Base-by-base conservation (phyloP, 495 filamentous ascomycete species). In the Symbiotaphrina buchneri region DNA sequence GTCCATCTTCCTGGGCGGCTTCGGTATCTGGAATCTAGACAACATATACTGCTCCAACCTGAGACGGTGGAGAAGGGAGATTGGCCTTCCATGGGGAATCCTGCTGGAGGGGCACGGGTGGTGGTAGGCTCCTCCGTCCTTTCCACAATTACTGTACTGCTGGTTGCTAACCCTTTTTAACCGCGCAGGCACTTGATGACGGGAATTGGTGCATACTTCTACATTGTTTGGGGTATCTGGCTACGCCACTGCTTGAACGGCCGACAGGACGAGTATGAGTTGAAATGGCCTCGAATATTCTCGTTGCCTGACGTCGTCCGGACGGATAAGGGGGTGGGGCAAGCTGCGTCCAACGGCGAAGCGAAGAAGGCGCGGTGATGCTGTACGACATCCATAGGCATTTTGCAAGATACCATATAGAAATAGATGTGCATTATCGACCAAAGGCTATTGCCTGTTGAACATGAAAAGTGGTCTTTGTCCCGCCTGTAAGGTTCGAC, bases 91-190 rank as follows among this genome's bases (percentile, higher is more conserved):
- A 0, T 97, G 87, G 87, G 79, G 85, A 1, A 62, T 90, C 6
- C 34, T 94, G 7, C 54, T 93, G 2, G 87, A 95, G 51, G 85
- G 82, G 0, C 87, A 97, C 56, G 87, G 82, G 7, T 95, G 87
- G 87, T 97, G 87, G 85, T 87, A 73, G 53, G 67, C n/a, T 71
- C 11, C 33, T 63, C 22, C 47, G 48, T 10, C 44, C 46, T 38
- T 34, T 55, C 20, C 37, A 47, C 46, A 21, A 39, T 28, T 0
- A 18, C 19, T 14, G 3, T 39, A 30, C 10, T 20, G 17, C 15
- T 28, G 29, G 10, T 30, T 29, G 7, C 7, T 18, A 15, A 10
- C 16, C 15, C 4, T 24, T 27, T 18, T 35, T 21, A 2, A 1
- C 10, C 32, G 10, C 21, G 13, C 35, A 72, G 67, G 68, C 71